phyloP scores from a whole-genome alignment of 257 asterid species.

The Solanum corneliomulleri region DNA sequence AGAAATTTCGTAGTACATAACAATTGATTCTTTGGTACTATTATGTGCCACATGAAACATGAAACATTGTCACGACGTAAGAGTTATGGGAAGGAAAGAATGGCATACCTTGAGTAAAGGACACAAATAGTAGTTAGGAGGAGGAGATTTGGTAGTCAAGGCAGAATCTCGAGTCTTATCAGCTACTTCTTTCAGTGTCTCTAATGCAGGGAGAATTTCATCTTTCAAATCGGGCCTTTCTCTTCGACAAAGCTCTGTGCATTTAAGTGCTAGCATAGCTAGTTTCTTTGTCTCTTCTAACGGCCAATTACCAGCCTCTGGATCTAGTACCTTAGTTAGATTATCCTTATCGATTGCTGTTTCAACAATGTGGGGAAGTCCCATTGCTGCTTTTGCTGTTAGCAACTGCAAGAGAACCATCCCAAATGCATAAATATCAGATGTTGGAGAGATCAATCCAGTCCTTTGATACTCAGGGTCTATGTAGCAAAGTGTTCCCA shows the following conservation, averaged over 20 bases:
- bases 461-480: conserved; percentile 94
- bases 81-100: not conserved
- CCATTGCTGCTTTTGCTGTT: conserved; percentile 71
- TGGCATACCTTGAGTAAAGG: conserved; percentile 64
- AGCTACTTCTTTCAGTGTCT: conserved; percentile 46
- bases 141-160: conserved; percentile 10
- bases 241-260: conserved; percentile 51
- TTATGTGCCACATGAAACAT: not conserved
- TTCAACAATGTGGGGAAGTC: conserved; percentile 48
- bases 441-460: conserved; percentile 48
- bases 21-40: not conserved
- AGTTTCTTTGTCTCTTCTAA: conserved; percentile 44
- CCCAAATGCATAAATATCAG: conserved; percentile 79
- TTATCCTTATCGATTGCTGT: conserved; percentile 30
- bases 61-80: not conserved
- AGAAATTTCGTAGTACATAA: not conserved
- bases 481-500: conserved; percentile 71
- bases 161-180: conserved; percentile 26
- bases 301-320: conserved; percentile 69
- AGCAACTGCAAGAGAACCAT: conserved; percentile 60
- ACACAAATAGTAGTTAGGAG: conserved; percentile 59
- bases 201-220: conserved; percentile 49
- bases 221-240: conserved; percentile 61
- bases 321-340: conserved; percentile 36
- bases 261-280: conserved; percentile 48